Evolutionary conservation across 2,329 filamentous ascomycete species (phyloP), one percentile per base, ranked within the genome.

Genomic region (Epichloe bromicola): DNA sequence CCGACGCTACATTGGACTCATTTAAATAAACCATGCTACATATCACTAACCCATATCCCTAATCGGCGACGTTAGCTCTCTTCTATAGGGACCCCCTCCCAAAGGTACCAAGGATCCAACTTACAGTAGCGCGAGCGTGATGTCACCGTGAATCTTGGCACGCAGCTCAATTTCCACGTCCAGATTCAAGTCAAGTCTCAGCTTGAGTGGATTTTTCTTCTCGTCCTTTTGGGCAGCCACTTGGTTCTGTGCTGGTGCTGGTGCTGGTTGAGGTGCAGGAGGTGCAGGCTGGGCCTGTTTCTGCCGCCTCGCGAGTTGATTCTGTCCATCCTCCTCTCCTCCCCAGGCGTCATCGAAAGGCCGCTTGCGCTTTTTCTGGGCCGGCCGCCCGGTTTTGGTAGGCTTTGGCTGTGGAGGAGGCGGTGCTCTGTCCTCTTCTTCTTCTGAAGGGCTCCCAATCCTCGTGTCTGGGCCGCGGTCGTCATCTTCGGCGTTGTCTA

Each of bases 141-240:
- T 65, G 69, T 89, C 86, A 60, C 86, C 86, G 58, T 88, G 79
- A 55, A 90, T 88, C 64, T 80, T 83, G 19, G 86, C 86, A 72
- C 88, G 88, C 50, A 90, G 71, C 65, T 88, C 80, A 58, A 90
- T 85, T 68, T 90, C 85, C 48, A 90, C 76, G 60, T 90, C 86
- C 49, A 90, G 68, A 66, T 90, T 89, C 51, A 88, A 70, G 63
- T 90, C 85, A 34, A 88, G 67, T 38, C 36, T n/a, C 62, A 90
- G 67, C 64, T 82, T 82, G 62, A 88, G 66, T 23, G 83, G 82
- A 59, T 86, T 82, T 56, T 79, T 68, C 58, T 64, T 50, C n/a
- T 55, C 56, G 11, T 53, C 51, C 57, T 64, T 49, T 60, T 67
- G 53, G 39, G 49, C 61, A 58, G 59, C 59, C 45, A 58, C 53